Evolutionary conservation across 2,329 filamentous ascomycete species (phyloP).

Genomic region (Scedosporium apiospermum): DNA sequence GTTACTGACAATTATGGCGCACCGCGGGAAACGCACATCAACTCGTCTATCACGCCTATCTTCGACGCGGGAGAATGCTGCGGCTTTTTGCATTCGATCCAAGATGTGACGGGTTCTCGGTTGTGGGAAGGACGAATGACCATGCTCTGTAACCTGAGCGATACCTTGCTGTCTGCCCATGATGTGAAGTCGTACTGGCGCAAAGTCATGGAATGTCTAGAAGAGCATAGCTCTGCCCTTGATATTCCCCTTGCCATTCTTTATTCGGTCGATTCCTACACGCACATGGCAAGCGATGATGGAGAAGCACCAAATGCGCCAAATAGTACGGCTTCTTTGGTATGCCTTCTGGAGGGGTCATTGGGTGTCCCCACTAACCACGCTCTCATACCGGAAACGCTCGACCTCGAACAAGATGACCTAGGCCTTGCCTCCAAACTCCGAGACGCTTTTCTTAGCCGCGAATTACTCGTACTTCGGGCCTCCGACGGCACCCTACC

Average conservation of each 20-base stretch:
- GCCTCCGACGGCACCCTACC: constrained; percentile 45
- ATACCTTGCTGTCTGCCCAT: constrained; percentile 30
- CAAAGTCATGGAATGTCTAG: constrained; percentile 32
- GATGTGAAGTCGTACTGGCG: constrained; percentile 39
- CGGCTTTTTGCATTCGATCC: constrained; percentile 37
- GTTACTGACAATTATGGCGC: constrained; percentile 26
- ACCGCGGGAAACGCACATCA: constrained; percentile 36
- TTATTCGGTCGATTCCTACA: constrained; percentile 36
- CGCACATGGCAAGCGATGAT: constrained; percentile 12
- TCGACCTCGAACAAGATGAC: constrained; percentile 26
- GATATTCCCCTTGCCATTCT: constrained; percentile 42
- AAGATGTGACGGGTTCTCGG: constrained; percentile 35
- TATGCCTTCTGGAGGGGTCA: constrained; percentile 32
- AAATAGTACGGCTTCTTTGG: constrained; percentile 15
- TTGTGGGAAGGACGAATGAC: constrained; percentile 39
- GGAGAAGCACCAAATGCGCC: constrained; percentile 17
- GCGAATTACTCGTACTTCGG: constrained; percentile 29
- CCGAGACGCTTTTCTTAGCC: constrained; percentile 25
- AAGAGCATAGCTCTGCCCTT: constrained; percentile 30
- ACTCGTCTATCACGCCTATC: constrained; percentile 24
- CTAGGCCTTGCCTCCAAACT: constrained; percentile 29
- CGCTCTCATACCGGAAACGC: constrained; percentile 25
- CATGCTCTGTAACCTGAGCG: constrained; percentile 38
- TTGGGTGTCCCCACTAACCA: constrained; percentile 35
- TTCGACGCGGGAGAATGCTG: constrained; percentile 29